These are phyloP conservation scores for Macaranga tanarius DNA, from an alignment of 441 rosid genomes.

Conservation along the genomic window DNA sequence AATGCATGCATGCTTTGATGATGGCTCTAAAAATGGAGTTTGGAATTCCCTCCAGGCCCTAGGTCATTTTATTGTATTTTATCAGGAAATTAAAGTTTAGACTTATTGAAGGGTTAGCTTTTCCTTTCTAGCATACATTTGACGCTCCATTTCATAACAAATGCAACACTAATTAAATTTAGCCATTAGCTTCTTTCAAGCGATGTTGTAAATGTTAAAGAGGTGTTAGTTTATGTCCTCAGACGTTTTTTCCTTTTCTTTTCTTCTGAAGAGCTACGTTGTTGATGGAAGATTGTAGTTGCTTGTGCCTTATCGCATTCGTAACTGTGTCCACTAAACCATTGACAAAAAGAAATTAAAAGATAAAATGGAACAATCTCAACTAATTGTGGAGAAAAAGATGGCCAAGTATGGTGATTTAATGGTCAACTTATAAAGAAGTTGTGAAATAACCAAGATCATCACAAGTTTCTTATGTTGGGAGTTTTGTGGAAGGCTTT, in stretches of 20 bases:
- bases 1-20: background rate
- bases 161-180: background rate
- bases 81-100: background rate
- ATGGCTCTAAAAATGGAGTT: background rate
- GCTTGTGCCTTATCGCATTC: background rate
- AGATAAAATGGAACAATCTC: background rate
- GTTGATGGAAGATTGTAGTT: slow-evolving; percentile 2
- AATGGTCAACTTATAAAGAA: background rate
- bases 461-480: background rate
- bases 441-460: background rate
- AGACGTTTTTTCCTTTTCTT: background rate
- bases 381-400: background rate
- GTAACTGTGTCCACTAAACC: background rate
- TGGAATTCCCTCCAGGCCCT: background rate
- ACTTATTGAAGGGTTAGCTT: background rate
- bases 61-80: background rate
- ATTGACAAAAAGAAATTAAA: background rate
- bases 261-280: background rate
- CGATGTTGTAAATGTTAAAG: background rate
- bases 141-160: background rate
- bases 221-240: background rate
- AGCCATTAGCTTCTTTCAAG: background rate
- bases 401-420: background rate
- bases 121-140: background rate
- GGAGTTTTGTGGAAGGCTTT: background rate